Conservation (phyloP, 164 flowering plant genomes). For the Chloranthus sessilifolius region DNA sequence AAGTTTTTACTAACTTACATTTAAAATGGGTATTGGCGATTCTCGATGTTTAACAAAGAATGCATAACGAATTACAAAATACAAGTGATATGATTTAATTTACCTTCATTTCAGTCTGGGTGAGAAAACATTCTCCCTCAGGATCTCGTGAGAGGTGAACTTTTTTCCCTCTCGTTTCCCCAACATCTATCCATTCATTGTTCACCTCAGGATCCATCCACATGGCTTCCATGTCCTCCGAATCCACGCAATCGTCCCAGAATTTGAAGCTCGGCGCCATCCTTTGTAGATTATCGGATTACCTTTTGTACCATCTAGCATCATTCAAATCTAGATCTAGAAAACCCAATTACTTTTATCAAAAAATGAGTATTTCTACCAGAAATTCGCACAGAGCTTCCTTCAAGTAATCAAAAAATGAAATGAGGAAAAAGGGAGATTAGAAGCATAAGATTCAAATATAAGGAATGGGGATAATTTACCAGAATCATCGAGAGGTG, state of each 20-base stretch:
- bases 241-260: slow-evolving; percentile 84
- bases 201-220: slow-evolving; percentile 56
- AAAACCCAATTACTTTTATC: no score
- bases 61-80: neutral
- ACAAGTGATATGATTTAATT: neutral
- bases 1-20: no score
- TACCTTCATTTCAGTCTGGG: slow-evolving; percentile 94
- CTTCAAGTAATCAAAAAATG: no score
- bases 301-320: no score
- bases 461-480: no score
- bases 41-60: neutral
- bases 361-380: no score
- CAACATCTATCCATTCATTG: slow-evolving; percentile 75
- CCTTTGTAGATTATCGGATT: no score
- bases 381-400: no score
- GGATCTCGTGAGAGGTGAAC: slow-evolving; percentile 93
- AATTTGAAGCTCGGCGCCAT: slow-evolving; percentile 66
- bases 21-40: neutral
- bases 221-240: slow-evolving; percentile 62
- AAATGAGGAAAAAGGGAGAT: no score
- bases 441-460: no score
- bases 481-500: no score
- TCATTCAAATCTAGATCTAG: no score
- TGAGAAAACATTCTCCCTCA: slow-evolving; percentile 77
- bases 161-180: slow-evolving; percentile 63